These are phyloP conservation scores for Annulohypoxylon truncatum DNA, from an alignment of 2,329 filamentous ascomycete genomes.

Conservation along the genomic window DNA sequence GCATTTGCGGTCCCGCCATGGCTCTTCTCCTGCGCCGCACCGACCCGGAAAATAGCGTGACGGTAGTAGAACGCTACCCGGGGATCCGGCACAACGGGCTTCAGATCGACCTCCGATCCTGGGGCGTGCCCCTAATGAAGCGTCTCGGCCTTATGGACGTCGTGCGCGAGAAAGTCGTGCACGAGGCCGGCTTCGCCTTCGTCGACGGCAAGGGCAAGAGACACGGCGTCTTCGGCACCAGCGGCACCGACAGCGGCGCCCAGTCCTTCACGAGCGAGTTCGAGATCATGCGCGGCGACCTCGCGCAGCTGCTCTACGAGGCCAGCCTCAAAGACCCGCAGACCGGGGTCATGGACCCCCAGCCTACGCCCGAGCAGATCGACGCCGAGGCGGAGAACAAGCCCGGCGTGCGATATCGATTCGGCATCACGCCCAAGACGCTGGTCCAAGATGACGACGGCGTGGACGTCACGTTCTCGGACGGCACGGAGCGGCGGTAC, in stretches of 20 bases:
- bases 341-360: background rate
- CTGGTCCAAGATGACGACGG: conserved; percentile 48
- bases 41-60: conserved; percentile 53
- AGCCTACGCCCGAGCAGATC: conserved; percentile 10
- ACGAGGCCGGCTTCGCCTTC: conserved; percentile 61
- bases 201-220: conserved; percentile 55
- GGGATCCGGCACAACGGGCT: conserved; percentile 55
- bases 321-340: conserved; percentile 45
- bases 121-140: conserved; percentile 54
- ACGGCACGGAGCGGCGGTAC: conserved; percentile 56
- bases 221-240: conserved; percentile 55
- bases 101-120: conserved; percentile 60
- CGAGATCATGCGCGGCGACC: conserved; percentile 69
- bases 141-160: conserved; percentile 55
- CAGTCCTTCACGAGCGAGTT: conserved; percentile 65
- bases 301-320: conserved; percentile 63
- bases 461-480: conserved; percentile 56
- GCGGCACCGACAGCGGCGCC: conserved; percentile 55
- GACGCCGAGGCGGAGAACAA: conserved; percentile 34
- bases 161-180: conserved; percentile 53
- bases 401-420: conserved; percentile 50
- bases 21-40: conserved; percentile 56
- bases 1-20: conserved; percentile 58
- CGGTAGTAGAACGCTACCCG: conserved; percentile 57
- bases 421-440: conserved; percentile 47